phyloP scores from a whole-genome alignment of 2,329 filamentous ascomycete genomes.

The Pseudocercospora eumusae region DNA sequence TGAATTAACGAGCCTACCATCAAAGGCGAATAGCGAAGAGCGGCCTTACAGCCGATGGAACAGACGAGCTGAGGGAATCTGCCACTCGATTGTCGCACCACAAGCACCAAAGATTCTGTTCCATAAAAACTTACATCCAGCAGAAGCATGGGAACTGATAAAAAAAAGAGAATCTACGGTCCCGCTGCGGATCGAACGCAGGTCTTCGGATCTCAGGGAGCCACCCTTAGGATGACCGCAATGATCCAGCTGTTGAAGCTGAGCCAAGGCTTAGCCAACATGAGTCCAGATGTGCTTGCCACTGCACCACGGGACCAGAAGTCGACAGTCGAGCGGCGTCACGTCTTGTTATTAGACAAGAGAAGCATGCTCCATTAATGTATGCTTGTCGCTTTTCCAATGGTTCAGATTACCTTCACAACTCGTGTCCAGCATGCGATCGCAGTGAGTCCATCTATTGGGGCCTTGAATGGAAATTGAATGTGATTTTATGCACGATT shows the following conservation, averaged over 20 bases:
- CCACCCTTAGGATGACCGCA: not conserved
- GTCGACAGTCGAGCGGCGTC: not conserved
- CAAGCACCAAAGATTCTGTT: not conserved
- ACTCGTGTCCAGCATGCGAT: not conserved
- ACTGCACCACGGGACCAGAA: not conserved
- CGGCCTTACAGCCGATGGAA: conserved; percentile 61
- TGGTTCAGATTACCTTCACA: not conserved
- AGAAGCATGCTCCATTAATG: not conserved
- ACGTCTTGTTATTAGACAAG: not conserved
- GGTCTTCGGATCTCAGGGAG: not conserved
- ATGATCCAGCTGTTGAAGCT: not conserved
- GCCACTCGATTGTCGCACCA: not conserved
- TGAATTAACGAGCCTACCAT: no score
- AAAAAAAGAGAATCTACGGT: not conserved
- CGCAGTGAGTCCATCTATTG: not conserved
- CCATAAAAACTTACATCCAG: not conserved
- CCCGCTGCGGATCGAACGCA: not conserved
- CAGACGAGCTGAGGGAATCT: conserved; percentile 29
- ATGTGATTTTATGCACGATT: not conserved
- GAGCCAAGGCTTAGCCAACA: not conserved
- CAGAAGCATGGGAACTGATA: not conserved
- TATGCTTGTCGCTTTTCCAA: not conserved
- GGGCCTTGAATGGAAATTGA: not conserved
- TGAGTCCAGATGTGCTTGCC: not conserved
- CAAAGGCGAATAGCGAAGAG: conserved; percentile 58